Evolutionary conservation across 805 yeast genomes (phyloP).

Genomic region (Diddensiella transvaalensis): DNA sequence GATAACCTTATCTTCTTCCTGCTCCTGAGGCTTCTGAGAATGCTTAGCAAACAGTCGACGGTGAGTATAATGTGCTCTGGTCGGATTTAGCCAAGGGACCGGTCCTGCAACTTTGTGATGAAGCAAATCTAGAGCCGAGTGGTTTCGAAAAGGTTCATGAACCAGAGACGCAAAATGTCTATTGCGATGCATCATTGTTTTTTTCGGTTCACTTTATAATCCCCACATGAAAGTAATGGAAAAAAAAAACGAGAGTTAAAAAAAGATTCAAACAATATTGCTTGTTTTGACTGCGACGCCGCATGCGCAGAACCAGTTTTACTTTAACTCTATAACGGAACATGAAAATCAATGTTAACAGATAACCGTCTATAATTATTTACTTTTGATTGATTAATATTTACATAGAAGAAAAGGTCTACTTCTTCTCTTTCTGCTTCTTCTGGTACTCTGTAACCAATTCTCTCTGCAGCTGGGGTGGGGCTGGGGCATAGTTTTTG

Average conservation of each 20-base stretch:
- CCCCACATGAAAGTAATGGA: not conserved
- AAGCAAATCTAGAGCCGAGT: not conserved
- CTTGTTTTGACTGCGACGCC: no score
- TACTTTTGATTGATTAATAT: no score
- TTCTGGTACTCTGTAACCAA: conserved; percentile 79
- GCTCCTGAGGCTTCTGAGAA: not conserved
- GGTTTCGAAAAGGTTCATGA: conserved; percentile 4
- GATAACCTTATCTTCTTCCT: not conserved
- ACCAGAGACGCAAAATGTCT: conserved; percentile 5
- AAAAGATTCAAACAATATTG: no score
- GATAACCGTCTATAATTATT: no score
- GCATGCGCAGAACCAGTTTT: no score
- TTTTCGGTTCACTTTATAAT: not conserved
- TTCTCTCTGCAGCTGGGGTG: conserved; percentile 86
- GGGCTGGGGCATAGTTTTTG: conserved; percentile 84
- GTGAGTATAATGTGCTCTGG: conserved; percentile 2
- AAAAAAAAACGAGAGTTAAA: no score
- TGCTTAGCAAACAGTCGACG: not conserved
- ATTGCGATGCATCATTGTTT: not conserved
- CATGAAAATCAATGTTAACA: no score
- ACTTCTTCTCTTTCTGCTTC: conserved; percentile 32
- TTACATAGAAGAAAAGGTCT: not conserved
- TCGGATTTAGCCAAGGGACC: conserved; percentile 11
- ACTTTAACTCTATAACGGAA: no score
- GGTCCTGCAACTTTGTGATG: conserved; percentile 9